Base-by-base conservation (phyloP, 805 yeast genomes). In the Ogataea zsoltii region DNA sequence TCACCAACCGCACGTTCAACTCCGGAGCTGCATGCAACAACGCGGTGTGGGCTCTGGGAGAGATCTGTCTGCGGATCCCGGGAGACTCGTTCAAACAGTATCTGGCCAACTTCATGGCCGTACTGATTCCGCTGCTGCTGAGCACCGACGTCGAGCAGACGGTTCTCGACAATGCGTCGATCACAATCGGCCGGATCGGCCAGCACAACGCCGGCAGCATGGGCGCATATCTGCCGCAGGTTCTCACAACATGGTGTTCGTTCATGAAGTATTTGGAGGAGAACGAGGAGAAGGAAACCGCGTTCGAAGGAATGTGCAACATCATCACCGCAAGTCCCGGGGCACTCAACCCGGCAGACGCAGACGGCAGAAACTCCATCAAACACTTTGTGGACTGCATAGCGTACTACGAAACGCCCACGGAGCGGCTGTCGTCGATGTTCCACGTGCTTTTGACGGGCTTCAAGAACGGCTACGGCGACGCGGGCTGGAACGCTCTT, bases 11-110 rank as follows among this genome's bases (percentile, higher is more conserved):
- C 48, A 66, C 71, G 9, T 73, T 66, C 57, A 69, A 68, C 37
- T 70, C 82, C 2, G 73, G 69, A 48, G 80, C 92, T 0, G 89
- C 86, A 2, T 83, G 83, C 56, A 88, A 87, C 66, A 94, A 94
- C 65, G 94, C 98, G 1, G 82, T 88, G 40, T 94, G 99, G 99
- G 80, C 96, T 2, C 68, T 87, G 12, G 98, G 99, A 35, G 96
- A 94, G 63, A 80, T 94, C 25, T 75, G 88, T 3, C 71, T 90
- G 58, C 77, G 87, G 45, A 58, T 79, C 13, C 62, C 75, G 2
- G 64, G 64, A 16, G 69, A 72, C 1, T 71, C 72, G 32, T 55
- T 83, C 50, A 68, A 67, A 34, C 82, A 80, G 13, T 84, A 76
- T 57, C 62, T 83, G 36, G 67, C 63, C 31, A 80, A 80, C 49